Base-by-base conservation (phyloP, 176 grass and related monocot genomes). In the Triticum timopheevii region DNA sequence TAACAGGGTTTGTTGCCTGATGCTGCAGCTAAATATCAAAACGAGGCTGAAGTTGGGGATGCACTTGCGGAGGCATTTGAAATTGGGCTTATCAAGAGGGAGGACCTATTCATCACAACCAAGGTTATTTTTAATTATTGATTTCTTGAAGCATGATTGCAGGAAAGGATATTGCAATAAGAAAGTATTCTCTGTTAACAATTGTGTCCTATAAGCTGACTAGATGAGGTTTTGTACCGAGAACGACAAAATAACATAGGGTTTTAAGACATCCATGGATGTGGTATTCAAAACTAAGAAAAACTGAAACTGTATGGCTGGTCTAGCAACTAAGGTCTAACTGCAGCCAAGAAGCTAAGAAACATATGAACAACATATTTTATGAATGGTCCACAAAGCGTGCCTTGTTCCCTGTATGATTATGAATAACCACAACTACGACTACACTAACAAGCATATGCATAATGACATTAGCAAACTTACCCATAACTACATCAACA, bases 81-180 rank as follows among this genome's bases (percentile, higher is more conserved):
- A 54, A 89, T 81, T 3, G 91, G 95, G 67, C 84, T 95, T 76
- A 91, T 82, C 78, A 92, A 98, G 84, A 93, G 95, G 86, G 91
- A 95, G 64, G 93, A 98, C 42, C 88, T 98, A 64, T 98, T 98
- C 77, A 92, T 98, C 77, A 98, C 95, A 16, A 98, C 93, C 61
- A 98, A 98, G 91, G 95, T 97, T 66, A 70, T 66, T 69, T 8
- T 27, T 15, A 13, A 13, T 49, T 49, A 49, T 49, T 65, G 11
- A 12, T 33, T 20, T 22, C 0, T 24, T 6, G 25, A 11, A 1
- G 1, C 73, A 52, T 50, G 24, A 92, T 97, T 69, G 87, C 89
- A 10, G 93, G 89, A 40, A 95, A 97, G 89, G 95, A 91, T 69
- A 83, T 67, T 74, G 12, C 11, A 47, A 12, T 13, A 47, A 47